A percentile compares a stretch with the other conserved stretches of the same genome.
Conservation (phyloP, 441 rosid genomes). For the Isatis lusitanica region DNA sequence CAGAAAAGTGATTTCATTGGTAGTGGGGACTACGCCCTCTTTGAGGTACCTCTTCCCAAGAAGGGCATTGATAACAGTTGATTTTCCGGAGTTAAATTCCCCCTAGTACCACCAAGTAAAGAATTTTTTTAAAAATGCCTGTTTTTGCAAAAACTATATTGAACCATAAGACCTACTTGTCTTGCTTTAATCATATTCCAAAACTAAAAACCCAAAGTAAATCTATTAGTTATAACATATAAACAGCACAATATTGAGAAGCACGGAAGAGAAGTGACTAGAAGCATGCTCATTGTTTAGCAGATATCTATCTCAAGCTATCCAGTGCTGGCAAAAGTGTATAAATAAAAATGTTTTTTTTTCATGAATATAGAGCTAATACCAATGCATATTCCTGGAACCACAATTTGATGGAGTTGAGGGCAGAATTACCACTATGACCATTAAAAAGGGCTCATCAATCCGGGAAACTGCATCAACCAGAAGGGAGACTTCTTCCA, state of each 20-base stretch:
- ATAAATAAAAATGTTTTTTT: slow-evolving; percentile 36
- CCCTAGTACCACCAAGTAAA: slow-evolving; percentile 56
- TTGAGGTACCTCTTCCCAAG: slow-evolving; percentile 90
- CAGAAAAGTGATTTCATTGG: slow-evolving; percentile 88
- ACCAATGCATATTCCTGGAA: slow-evolving; percentile 91
- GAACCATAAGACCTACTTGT: not conserved
- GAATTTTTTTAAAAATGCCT: not conserved
- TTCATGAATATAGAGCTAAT: slow-evolving; percentile 81
- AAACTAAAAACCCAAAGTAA: not conserved
- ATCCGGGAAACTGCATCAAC: slow-evolving; percentile 83
- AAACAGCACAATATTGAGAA: not conserved
- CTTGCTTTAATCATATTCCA: not conserved
- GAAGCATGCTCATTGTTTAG: slow-evolving; percentile 13
- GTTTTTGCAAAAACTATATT: not conserved
- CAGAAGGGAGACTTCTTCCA: slow-evolving; percentile 95
- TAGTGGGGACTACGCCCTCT: slow-evolving; percentile 92
- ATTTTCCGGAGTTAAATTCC: slow-evolving; percentile 95
- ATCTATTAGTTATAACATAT: not conserved
- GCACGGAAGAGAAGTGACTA: slow-evolving; percentile 2
- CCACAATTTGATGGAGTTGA: slow-evolving; percentile 97
- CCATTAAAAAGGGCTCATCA: slow-evolving; percentile 96
- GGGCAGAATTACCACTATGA: slow-evolving; percentile 99
- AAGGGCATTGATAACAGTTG: slow-evolving; percentile 93
- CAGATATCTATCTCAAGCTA: slow-evolving; percentile 18
- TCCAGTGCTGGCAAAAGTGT: slow-evolving; percentile 34